These are phyloP conservation scores for Ricinus communis DNA, from an alignment of 345 rosid genomes.

Conservation along the genomic window DNA sequence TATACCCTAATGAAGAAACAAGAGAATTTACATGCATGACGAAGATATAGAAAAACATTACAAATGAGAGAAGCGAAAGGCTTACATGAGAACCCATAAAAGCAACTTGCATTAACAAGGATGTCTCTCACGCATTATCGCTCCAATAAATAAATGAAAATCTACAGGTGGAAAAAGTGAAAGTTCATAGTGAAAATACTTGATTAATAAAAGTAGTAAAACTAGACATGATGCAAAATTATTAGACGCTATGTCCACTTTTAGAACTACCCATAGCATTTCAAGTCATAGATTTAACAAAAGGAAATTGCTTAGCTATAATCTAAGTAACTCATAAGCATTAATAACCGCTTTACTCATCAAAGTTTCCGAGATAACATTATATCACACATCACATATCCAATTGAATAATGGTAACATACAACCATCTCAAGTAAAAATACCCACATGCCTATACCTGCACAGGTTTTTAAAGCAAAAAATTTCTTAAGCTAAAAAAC, in stretches of 20 bases:
- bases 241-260: neutral
- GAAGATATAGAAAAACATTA: neutral
- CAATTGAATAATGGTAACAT: neutral
- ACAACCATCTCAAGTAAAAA: too few species aligned
- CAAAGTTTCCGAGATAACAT: neutral
- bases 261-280: too few species aligned
- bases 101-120: conserved; percentile 18
- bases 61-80: neutral
- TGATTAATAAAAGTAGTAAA: neutral
- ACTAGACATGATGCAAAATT: neutral
- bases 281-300: neutral
- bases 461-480: too few species aligned
- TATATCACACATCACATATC: neutral
- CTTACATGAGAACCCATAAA: conserved; percentile 33
- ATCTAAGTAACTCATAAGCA: neutral
- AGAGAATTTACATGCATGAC: too few species aligned
- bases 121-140: conserved; percentile 21
- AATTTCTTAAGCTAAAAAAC: too few species aligned
- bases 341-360: too few species aligned
- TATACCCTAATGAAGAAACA: neutral
- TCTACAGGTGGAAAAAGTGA: conserved; percentile 1
- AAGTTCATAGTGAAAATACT: neutral
- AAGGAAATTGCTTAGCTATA: neutral
- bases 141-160: conserved; percentile 18
- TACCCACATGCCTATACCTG: too few species aligned